Conservation (phyloP, 2,329 filamentous ascomycete genomes). For the Phaeosphaeriaceae sp. region DNA sequence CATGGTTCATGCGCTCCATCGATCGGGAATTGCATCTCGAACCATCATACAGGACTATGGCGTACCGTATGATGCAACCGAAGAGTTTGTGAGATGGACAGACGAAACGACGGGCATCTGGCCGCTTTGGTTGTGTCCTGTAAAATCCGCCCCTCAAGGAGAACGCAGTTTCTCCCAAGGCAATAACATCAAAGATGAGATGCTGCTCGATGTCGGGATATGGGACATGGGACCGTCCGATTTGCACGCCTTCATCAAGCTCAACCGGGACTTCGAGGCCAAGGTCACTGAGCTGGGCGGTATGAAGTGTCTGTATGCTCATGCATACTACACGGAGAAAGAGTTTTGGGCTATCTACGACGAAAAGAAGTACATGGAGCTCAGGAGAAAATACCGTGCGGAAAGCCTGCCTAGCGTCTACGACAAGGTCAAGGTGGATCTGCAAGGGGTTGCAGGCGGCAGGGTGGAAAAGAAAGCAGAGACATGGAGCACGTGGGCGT, state of each 20-base stretch:
- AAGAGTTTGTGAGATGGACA: slow-evolving; percentile 63
- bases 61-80: slow-evolving; percentile 61
- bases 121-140: slow-evolving; percentile 68
- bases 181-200: slow-evolving; percentile 35
- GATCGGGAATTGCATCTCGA: slow-evolving; percentile 62
- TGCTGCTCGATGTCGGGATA: slow-evolving; percentile 62
- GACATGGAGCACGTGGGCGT: slow-evolving; percentile 39
- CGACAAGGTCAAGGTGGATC: slow-evolving; percentile 67
- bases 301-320: slow-evolving; percentile 88
- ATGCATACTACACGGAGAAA: slow-evolving; percentile 78
- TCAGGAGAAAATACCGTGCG: slow-evolving; percentile 71
- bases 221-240: slow-evolving; percentile 78
- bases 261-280: slow-evolving; percentile 76
- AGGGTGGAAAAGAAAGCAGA: slow-evolving; percentile 12
- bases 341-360: slow-evolving; percentile 76
- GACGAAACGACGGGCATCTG: slow-evolving; percentile 59
- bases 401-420: slow-evolving; percentile 71
- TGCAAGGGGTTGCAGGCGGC: slow-evolving; percentile 43
- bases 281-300: slow-evolving; percentile 75
- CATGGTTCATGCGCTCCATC: slow-evolving; percentile 70
- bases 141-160: slow-evolving; percentile 35
- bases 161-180: slow-evolving; percentile 42
- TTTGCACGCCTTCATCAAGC: slow-evolving; percentile 65
- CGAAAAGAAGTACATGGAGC: slow-evolving; percentile 66
- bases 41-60: slow-evolving; percentile 71